These are phyloP conservation scores for Hypomyces perniciosus DNA, from an alignment of 2,329 filamentous ascomycete genomes.

Conservation along the genomic window DNA sequence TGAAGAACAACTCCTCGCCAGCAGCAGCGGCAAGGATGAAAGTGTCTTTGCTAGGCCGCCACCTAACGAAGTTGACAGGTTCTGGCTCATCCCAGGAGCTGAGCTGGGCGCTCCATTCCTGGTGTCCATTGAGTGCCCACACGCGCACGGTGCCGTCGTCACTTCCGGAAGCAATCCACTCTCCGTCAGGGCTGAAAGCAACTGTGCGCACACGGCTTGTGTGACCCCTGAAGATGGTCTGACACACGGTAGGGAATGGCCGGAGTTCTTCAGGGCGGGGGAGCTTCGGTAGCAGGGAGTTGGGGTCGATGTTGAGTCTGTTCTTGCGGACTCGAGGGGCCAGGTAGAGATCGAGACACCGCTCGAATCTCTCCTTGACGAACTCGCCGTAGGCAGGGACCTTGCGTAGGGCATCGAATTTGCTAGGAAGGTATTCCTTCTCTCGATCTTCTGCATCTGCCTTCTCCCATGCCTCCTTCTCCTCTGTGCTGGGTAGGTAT, in stretches of 20 bases:
- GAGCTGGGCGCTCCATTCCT: conserved; percentile 78
- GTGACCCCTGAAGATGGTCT: conserved; percentile 82
- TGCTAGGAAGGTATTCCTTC: conserved; percentile 77
- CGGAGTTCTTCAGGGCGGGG: conserved; percentile 89
- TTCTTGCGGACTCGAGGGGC: conserved; percentile 88
- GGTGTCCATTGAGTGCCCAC: conserved; percentile 85
- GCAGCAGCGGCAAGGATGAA: conserved; percentile 77
- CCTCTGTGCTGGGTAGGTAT: conserved; percentile 81
- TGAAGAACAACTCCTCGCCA: conserved; percentile 79
- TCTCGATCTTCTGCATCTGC: conserved; percentile 86
- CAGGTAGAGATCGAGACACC: conserved; percentile 91
- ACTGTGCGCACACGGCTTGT: conserved; percentile 81
- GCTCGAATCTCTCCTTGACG: conserved; percentile 92
- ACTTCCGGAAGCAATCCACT: conserved; percentile 84
- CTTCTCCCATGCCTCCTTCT: conserved; percentile 79
- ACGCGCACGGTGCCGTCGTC: conserved; percentile 90
- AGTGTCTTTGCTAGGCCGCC: conserved; percentile 78
- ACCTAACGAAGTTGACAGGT: conserved; percentile 78
- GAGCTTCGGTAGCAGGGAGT: conserved; percentile 84
- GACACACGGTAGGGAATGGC: conserved; percentile 87
- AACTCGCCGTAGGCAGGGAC: conserved; percentile 88
- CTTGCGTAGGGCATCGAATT: conserved; percentile 77
- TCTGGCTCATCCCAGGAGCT: conserved; percentile 56
- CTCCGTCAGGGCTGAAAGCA: conserved; percentile 76
- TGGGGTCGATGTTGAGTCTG: conserved; percentile 93